phyloP scores from a whole-genome alignment of 768 basidiomycete species.

The Lactarius psammicola region DNA sequence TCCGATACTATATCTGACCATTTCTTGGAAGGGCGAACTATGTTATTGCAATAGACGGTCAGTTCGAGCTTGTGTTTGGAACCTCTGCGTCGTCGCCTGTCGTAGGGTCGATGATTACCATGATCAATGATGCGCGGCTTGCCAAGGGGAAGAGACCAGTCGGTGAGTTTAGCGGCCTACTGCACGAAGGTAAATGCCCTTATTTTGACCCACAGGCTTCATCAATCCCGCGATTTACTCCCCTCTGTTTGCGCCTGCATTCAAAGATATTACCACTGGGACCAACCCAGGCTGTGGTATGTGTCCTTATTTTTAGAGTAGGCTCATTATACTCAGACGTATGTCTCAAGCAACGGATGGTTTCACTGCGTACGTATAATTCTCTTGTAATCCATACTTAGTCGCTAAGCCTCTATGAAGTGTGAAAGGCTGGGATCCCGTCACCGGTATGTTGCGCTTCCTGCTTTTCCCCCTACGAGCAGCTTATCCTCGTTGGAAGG shows the following conservation, averaged over 20 bases:
- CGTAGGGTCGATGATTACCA: constrained; percentile 37
- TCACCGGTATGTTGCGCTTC: constrained; percentile 25
- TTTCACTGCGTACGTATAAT: constrained; percentile 30
- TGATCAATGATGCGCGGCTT: constrained; percentile 41
- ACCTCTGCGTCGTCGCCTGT: constrained; percentile 42
- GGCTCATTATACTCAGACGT: neutral
- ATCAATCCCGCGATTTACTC: constrained; percentile 58
- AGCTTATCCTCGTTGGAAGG: constrained; percentile 15
- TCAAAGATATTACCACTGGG: constrained; percentile 34
- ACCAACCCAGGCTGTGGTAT: constrained; percentile 30
- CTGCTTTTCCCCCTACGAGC: too few species aligned
- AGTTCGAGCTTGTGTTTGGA: constrained; percentile 37
- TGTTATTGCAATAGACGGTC: constrained; percentile 35
- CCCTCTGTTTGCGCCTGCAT: constrained; percentile 25
- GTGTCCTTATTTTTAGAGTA: neutral
- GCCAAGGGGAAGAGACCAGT: constrained; percentile 38
- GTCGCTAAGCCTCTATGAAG: constrained; percentile 15
- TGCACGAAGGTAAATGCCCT: neutral
- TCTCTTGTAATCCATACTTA: neutral
- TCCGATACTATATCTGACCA: neutral
- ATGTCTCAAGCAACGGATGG: constrained; percentile 27
- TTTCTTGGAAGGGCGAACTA: constrained; percentile 34
- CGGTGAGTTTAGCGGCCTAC: constrained; percentile 20
- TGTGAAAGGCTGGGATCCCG: constrained; percentile 32
- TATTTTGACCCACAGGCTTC: constrained; percentile 28